Percentiles rank a stretch among this genome's conserved stretches.
These are phyloP conservation scores for Malus fusca DNA, from an alignment of 306 rosid genomes.

Conservation along the genomic window DNA sequence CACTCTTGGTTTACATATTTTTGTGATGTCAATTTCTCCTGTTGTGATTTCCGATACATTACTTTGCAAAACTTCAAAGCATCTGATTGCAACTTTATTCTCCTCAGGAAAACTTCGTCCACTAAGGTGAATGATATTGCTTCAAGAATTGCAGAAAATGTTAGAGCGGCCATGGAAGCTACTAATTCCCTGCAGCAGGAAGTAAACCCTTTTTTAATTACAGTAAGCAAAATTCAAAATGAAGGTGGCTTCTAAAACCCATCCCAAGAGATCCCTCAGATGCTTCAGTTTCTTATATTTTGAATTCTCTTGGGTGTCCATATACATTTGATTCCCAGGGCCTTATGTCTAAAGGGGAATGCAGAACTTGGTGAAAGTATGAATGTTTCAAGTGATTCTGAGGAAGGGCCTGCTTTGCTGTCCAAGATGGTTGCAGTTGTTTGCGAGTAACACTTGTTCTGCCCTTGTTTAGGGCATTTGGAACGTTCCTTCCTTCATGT, in stretches of 20 bases:
- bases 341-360: slow-evolving; percentile 31
- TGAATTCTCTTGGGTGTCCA: slow-evolving; percentile 35
- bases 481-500: slow-evolving; percentile 96
- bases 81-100: slow-evolving; percentile 27
- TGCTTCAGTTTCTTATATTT: slow-evolving; percentile 28
- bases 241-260: slow-evolving; percentile 63
- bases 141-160: slow-evolving; percentile 77
- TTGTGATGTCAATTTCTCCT: background rate
- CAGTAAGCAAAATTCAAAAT: slow-evolving; percentile 69
- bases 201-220: slow-evolving; percentile 62
- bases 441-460: slow-evolving; percentile 77
- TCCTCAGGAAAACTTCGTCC: slow-evolving; percentile 84
- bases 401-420: slow-evolving; percentile 64
- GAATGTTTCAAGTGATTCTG: slow-evolving; percentile 36
- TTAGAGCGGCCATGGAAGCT: slow-evolving; percentile 88
- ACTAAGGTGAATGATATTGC: slow-evolving; percentile 91
- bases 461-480: slow-evolving; percentile 93
- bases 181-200: slow-evolving; percentile 56
- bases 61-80: background rate
- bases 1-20: background rate
- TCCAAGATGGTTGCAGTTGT: slow-evolving; percentile 95
- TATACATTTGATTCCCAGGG: slow-evolving; percentile 35
- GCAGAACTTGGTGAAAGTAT: slow-evolving; percentile 26
- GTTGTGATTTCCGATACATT: background rate
- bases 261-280: slow-evolving; percentile 29